phyloP scores from a whole-genome alignment of 1,139 yeast species.

The Blastobotrys malaysiensis region DNA sequence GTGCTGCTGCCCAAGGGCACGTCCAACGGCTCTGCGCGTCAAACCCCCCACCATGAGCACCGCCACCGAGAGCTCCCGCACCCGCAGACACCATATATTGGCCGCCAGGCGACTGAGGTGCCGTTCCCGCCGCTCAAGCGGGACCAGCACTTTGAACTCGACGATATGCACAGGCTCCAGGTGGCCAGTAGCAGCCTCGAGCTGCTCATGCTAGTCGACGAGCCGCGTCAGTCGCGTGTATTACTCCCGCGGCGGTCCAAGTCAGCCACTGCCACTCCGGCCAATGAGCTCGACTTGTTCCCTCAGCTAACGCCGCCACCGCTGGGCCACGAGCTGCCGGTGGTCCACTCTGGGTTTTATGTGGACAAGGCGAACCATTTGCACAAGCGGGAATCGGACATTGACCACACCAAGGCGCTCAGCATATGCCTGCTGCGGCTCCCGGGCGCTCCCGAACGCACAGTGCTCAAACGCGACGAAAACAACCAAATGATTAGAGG shows the following conservation, averaged over 20 bases:
- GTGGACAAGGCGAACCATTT: constrained; percentile 3
- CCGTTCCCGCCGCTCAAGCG: constrained; percentile 9
- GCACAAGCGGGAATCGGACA: constrained; percentile 8
- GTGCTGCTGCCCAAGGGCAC: constrained; percentile 1
- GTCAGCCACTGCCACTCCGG: not conserved
- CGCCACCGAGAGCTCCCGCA: not conserved
- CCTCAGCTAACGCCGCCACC: not conserved
- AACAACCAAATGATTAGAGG: constrained; percentile 3
- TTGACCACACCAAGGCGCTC: constrained; percentile 6
- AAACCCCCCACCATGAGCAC: too few species aligned
- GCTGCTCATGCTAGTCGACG: not conserved
- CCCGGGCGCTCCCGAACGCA: constrained; percentile 6
- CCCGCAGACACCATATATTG: not conserved
- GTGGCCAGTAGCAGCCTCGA: not conserved
- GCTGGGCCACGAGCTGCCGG: constrained; percentile 5
- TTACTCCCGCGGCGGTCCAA: not conserved
- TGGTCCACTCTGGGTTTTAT: constrained; percentile 6
- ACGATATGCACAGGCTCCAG: not conserved
- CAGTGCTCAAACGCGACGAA: constrained; percentile 4
- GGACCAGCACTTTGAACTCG: constrained; percentile 1
- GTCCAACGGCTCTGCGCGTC: not conserved
- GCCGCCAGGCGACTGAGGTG: not conserved
- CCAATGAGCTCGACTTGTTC: not conserved
- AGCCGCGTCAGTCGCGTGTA: not conserved
- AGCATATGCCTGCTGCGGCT: constrained; percentile 6